Percentiles rank a stretch among this genome's conserved stretches.
phyloP scores from a whole-genome alignment of 805 yeast genomes.

The Torulaspora microellipsoides region DNA sequence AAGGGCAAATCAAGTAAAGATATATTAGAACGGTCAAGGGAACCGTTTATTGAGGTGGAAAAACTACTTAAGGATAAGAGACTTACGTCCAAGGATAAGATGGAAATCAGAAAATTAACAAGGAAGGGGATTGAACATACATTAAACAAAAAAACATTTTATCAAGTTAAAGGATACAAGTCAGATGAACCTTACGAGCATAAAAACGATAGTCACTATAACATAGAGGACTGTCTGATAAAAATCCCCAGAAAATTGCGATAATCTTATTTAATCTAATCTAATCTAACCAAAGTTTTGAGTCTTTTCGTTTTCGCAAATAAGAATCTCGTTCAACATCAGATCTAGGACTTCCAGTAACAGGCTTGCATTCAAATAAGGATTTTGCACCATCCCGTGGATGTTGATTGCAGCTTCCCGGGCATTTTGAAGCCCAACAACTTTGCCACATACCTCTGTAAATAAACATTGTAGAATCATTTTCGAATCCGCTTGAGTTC shows the following conservation, averaged over 20 bases:
- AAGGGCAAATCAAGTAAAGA: conserved; percentile 7
- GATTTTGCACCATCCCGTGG: conserved; percentile 70
- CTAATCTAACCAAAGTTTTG: background rate
- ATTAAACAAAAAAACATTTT: conserved; percentile 19
- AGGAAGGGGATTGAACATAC: conserved; percentile 13
- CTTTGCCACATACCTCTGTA: conserved; percentile 60
- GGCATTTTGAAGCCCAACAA: conserved; percentile 68
- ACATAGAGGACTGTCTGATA: conserved; percentile 18
- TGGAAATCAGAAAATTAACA: conserved; percentile 9
- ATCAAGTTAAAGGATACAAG: conserved; percentile 16
- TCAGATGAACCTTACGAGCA: conserved; percentile 1
- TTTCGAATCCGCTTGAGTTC: conserved; percentile 55
- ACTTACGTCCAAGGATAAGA: conserved; percentile 17
- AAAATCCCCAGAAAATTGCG: conserved; percentile 11
- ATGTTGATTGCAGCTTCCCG: conserved; percentile 55
- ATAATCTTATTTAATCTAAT: background rate
- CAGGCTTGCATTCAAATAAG: conserved; percentile 60
- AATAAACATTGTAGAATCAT: conserved; percentile 52
- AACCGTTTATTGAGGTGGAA: conserved; percentile 16
- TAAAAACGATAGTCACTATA: conserved; percentile 6
- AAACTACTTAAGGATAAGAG: conserved; percentile 18
- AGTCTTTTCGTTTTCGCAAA: background rate
- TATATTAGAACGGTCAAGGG: conserved; percentile 8
- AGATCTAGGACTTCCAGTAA: conserved; percentile 56
- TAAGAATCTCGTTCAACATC: conserved; percentile 38